A percentile compares a stretch with the other conserved stretches of the same genome.
These are phyloP conservation scores for Yamadazyma olivae DNA, from an alignment of 805 yeast species.

Conservation along the genomic window DNA sequence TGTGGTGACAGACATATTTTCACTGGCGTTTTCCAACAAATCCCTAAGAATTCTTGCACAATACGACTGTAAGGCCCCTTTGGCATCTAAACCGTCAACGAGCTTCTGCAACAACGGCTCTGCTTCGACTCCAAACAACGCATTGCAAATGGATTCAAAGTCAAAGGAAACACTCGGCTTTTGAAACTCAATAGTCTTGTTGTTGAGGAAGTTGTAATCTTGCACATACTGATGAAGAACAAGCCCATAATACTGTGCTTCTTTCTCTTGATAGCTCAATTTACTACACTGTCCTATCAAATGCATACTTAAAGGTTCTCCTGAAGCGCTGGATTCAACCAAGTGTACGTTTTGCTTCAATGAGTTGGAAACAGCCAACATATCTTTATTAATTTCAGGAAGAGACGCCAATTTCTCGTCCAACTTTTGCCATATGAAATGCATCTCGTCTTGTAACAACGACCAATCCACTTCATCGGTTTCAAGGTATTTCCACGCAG, in stretches of 20 bases:
- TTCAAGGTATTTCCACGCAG: conserved; percentile 8
- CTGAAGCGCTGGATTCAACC: conserved; percentile 5
- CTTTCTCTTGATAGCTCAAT: background rate
- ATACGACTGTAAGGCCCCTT: conserved; percentile 14
- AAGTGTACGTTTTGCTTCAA: conserved; percentile 41
- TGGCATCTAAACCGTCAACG: background rate
- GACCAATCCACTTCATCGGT: conserved; percentile 4
- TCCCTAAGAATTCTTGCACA: conserved; percentile 16
- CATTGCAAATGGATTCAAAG: background rate
- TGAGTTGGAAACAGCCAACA: conserved; percentile 47
- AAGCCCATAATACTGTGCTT: conserved; percentile 2
- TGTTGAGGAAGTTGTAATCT: conserved; percentile 6
- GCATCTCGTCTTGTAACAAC: background rate
- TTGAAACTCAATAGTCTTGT: background rate
- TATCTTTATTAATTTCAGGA: conserved; percentile 9
- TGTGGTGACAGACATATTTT: conserved; percentile 14
- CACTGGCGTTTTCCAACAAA: conserved; percentile 15
- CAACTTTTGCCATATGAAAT: conserved; percentile 1
- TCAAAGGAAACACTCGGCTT: background rate
- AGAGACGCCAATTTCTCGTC: conserved; percentile 1
- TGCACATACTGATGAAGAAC: conserved; percentile 7
- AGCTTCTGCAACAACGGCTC: background rate
- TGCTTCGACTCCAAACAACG: background rate
- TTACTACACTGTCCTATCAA: background rate
- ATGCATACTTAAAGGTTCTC: background rate